Evolutionary conservation across 305 asterid species (phyloP), one percentile per base, ranked within the genome.

Genomic region (Fraxinus paxiana): DNA sequence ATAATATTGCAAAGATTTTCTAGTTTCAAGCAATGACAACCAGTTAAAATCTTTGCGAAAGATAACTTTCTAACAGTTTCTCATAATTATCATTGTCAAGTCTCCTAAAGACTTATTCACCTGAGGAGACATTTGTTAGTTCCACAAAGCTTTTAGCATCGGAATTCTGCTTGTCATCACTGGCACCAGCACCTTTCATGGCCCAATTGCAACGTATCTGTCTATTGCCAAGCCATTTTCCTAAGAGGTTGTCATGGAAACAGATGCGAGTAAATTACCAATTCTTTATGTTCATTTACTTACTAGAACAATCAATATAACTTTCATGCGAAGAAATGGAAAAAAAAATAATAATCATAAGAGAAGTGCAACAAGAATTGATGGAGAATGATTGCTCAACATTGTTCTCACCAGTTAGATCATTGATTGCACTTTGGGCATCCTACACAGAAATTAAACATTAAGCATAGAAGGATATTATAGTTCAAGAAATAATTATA

Each of bases 171-270:
- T 89, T 90, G 80, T 95, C 98, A 65, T 95, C 98, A 77, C 88
- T 89, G 82, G 83, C 79, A 79, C 87, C 92, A 85, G 98, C 98
- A 89, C 98, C 97, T 87, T 95, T 93, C 31, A 97, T 79, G 22
- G 98, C 98, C 98, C 98, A 95, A 88, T 95, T 95, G 87, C 98
- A 95, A 63, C 98, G 97, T 67, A 95, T 95, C 92, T 95, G 97
- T 85, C 98, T 89, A 87, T 94, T 95, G 75, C 98, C 98, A 79
- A 95, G 92, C 97, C 98, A 95, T 88, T 95, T 93, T 71, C 98
- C 98, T 95, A 87, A 61, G 79, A 80, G 26, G 78, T 80, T 15
- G 69, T 78, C 76, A 80, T 18, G 81, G 17, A 76, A 76, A 34
- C 38, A 81, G 63, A 20, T 80, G 35, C 9, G 75, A 17, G 43